phyloP scores from a whole-genome alignment of 2,329 filamentous ascomycete species.

The Coleophoma eucalyptorum region DNA sequence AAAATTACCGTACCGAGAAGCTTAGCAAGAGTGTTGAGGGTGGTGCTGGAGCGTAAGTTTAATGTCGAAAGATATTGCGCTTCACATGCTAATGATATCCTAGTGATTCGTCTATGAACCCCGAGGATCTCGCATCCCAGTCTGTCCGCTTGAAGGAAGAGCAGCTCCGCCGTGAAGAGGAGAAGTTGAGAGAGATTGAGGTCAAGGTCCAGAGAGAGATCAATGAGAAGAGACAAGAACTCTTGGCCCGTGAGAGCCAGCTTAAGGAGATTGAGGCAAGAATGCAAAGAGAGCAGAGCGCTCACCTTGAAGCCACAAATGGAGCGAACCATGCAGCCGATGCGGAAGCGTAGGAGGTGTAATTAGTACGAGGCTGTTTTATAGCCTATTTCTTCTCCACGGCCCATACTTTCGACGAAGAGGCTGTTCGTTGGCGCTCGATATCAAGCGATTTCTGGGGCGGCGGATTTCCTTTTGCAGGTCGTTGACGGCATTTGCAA shows the following conservation, averaged over 20 bases:
- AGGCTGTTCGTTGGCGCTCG: too few species aligned
- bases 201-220: constrained; percentile 99
- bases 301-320: constrained; percentile 34
- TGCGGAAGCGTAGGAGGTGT: constrained; percentile 18
- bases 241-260: constrained; percentile 95
- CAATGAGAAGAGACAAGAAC: constrained; percentile 99
- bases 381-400: not conserved
- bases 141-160: constrained; percentile 99
- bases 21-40: constrained; percentile 98
- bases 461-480: constrained; percentile 25
- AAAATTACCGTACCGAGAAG: constrained; percentile 99
- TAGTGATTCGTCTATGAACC: constrained; percentile 90
- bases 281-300: constrained; percentile 83
- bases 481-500: constrained; percentile 28
- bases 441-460: constrained; percentile 11
- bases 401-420: too few species aligned
- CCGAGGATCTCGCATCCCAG: constrained; percentile 93
- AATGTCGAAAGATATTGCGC: constrained; percentile 18
- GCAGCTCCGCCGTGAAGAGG: constrained; percentile 96
- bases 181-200: constrained; percentile 99
- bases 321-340: constrained; percentile 15
- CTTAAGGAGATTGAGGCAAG: constrained; percentile 97
- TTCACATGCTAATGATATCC: constrained; percentile 20
- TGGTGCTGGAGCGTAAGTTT: constrained; percentile 80
- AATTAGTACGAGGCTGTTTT: not conserved